Evolutionary conservation across 352 stramenopile genomes (phyloP).

Genomic region (Globisporangium middletonii): DNA sequence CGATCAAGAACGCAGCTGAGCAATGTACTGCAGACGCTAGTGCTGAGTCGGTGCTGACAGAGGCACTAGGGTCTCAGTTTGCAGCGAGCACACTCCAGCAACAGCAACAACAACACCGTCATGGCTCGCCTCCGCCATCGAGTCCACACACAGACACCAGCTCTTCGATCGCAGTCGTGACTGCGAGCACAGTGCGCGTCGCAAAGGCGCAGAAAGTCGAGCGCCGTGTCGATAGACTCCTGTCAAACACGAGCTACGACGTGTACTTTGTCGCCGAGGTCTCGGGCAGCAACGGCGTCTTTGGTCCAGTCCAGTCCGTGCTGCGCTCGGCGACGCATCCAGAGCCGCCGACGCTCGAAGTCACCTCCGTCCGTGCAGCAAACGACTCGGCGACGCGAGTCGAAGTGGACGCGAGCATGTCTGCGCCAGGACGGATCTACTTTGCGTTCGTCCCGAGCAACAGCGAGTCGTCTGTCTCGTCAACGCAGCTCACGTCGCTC

Average conservation of each 20-base stretch:
- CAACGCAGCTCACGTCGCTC: conserved; percentile 12
- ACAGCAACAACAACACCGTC: not conserved
- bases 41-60: not conserved
- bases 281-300: conserved; percentile 72
- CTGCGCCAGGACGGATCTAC: conserved; percentile 35
- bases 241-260: conserved; percentile 66
- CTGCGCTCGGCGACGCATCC: conserved; percentile 51
- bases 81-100: not conserved
- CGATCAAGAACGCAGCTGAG: conserved; percentile 40
- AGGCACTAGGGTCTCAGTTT: not conserved
- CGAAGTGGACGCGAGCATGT: conserved; percentile 26
- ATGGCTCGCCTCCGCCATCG: not conserved
- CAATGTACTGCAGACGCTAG: conserved; percentile 11
- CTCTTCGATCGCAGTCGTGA: conserved; percentile 1
- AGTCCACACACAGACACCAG: not conserved
- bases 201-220: conserved; percentile 48
- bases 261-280: conserved; percentile 82
- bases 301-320: conserved; percentile 60
- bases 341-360: conserved; percentile 28
- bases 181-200: conserved; percentile 40
- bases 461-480: not conserved
- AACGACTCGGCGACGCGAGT: conserved; percentile 34
- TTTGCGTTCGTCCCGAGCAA: conserved; percentile 40
- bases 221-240: conserved; percentile 29
- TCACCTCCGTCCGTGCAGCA: conserved; percentile 12